Percentiles rank a stretch among this genome's conserved stretches.
Conservation (phyloP, 2,329 filamentous ascomycete genomes). For the Pseudocercospora eumusae region DNA sequence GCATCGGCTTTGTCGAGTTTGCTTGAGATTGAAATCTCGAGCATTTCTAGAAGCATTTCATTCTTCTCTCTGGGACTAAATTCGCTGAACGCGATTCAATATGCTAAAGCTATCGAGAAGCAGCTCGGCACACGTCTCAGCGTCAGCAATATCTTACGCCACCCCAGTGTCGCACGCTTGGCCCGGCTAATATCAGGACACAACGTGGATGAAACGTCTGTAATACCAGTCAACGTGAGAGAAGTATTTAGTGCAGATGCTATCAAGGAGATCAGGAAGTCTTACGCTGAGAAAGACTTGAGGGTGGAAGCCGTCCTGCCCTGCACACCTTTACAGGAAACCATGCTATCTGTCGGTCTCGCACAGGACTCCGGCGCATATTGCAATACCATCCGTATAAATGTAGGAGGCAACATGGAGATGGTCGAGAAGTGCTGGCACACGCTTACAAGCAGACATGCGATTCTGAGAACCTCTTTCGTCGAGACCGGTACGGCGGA, state of each 20-base stretch:
- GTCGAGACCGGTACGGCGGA: conserved; percentile 60
- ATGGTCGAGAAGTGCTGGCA: conserved; percentile 63
- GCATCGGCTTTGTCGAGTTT: conserved; percentile 56
- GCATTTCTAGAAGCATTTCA: conserved; percentile 66
- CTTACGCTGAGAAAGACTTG: conserved; percentile 10
- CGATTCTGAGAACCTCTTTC: conserved; percentile 78
- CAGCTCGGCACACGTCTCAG: conserved; percentile 54
- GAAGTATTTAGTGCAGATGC: conserved; percentile 11
- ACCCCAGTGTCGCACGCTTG: conserved; percentile 66
- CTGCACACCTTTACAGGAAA: conserved; percentile 84
- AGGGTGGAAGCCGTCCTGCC: conserved; percentile 64
- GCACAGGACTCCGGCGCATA: conserved; percentile 59
- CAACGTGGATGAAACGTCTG: neutral
- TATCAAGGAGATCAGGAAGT: conserved; percentile 16
- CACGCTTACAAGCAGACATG: conserved; percentile 64
- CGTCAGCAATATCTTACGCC: conserved; percentile 68
- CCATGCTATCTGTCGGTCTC: conserved; percentile 69
- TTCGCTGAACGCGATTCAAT: conserved; percentile 68
- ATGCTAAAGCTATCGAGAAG: conserved; percentile 62
- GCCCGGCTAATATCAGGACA: neutral
- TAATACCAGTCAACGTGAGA: neutral
- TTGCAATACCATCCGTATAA: conserved; percentile 70
- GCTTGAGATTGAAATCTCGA: conserved; percentile 48
- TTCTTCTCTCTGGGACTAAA: conserved; percentile 72
- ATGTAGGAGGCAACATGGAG: conserved; percentile 52